Base-by-base conservation (phyloP, 192 early-diverging fungal genomes). In the Lunasporangiospora selenospora region DNA sequence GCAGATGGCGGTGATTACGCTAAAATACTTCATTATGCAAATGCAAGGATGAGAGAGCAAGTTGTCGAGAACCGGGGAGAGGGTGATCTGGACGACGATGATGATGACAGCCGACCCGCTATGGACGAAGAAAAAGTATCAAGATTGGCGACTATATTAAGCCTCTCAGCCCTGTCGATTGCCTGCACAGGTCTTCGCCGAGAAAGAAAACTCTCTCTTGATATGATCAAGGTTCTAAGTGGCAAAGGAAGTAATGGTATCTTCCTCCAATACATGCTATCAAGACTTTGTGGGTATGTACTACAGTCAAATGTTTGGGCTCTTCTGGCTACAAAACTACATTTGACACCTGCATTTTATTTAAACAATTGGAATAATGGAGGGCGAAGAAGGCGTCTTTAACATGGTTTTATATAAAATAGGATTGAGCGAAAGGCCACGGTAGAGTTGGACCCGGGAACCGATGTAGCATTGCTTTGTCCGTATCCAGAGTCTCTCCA, bases 201-300 rank as follows among this genome's bases (percentile, higher is more conserved):
- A 9, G 11, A 40, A 44, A 42, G 53, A 23, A 73, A 58, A 19
- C 27, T 56, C 27, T 58, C 36, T 40, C 15, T 63, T 3, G 55
- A 63, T 4, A 46, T 62, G 60, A 63, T 26, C n/a, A 42, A 53
- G 23, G 48, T 63, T 27, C 23, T 93, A 39, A 83, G 88, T 63
- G 89, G 93, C 47, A 90, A 92, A 62, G 97, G 97, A 41, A 88
- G 95, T 77, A 98, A 95, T 1, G 97, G 95, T 10, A 93, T 96
- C 3, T 98, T 95, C 67, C 75, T 98, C 7, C 95, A 97, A 82
- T 99, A 96, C 67, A 88, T 95, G 11, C 92, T 95, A 69, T 87
- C 97, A 13, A 89, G 97, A 26, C 77, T 96, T 33, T 92, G 90
- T 75, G 94, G 94, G 83, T 82, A 67, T 67, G 67, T 57, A 12